phyloP scores from a whole-genome alignment of 768 basidiomycete genomes.

The Amanita brunnescens region DNA sequence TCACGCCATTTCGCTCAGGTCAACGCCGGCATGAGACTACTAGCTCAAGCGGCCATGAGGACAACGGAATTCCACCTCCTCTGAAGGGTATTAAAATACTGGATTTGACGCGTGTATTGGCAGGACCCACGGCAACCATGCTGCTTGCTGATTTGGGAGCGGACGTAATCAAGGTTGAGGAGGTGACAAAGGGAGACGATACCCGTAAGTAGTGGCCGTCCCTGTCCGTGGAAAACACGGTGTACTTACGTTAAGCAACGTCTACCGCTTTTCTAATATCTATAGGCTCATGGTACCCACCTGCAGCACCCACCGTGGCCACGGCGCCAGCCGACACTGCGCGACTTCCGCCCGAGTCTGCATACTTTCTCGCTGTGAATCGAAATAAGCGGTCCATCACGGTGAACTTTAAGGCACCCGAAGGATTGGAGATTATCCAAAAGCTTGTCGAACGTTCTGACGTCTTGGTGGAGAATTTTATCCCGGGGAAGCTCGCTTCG shows the following conservation, averaged over 20 bases:
- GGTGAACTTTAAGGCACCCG: slow-evolving; percentile 74
- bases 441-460: slow-evolving; percentile 69
- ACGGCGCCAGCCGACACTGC: slow-evolving; percentile 43
- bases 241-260: not conserved
- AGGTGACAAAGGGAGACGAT: slow-evolving; percentile 76
- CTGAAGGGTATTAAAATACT: slow-evolving; percentile 75
- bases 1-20: not conserved
- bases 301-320: slow-evolving; percentile 41
- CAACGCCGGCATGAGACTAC: not conserved
- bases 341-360: slow-evolving; percentile 81
- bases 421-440: slow-evolving; percentile 68
- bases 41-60: not conserved
- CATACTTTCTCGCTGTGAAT: slow-evolving; percentile 87
- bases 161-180: slow-evolving; percentile 91
- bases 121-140: slow-evolving; percentile 92
- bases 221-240: not conserved
- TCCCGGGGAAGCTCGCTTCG: slow-evolving; percentile 75
- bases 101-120: slow-evolving; percentile 84
- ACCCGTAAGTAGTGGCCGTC: slow-evolving; percentile 46
- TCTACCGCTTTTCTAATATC: not conserved
- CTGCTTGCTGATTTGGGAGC: slow-evolving; percentile 88
- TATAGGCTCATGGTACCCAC: slow-evolving; percentile 62
- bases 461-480: slow-evolving; percentile 84
- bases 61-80: slow-evolving; percentile 62
- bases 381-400: slow-evolving; percentile 87